Evolutionary conservation across 345 rosid genomes (phyloP), one percentile per base, ranked within the genome.

Genomic region (Moricandia arvensis): DNA sequence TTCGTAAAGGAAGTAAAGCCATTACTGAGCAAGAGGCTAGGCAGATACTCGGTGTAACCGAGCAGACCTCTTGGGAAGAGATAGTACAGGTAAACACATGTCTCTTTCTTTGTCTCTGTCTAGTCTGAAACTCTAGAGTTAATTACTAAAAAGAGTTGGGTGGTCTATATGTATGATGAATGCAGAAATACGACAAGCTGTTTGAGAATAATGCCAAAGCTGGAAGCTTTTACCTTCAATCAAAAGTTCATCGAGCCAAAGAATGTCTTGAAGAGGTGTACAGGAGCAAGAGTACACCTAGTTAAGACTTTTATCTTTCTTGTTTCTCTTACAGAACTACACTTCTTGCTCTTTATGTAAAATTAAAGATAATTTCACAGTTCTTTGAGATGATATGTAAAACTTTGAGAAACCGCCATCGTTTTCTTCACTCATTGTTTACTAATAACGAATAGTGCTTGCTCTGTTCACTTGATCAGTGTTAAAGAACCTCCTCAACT

Each of bases 221-320:
- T 0, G 97, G 97, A 15, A 92, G 96, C 84, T 92, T 95, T 76
- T 95, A 95, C 83, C 81, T 95, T 68, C 99, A 95, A 71, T 92
- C 99, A 7, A 95, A 95, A 88, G 97, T 89, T 80, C 97, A 73
- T 79, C 81, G 90, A 69, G 99, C 99, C 15, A 95, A 95, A 72
- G 97, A 95, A 80, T 89, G 97, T 81, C 73, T 92, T 69, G 99
- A 95, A 80, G 80, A 72, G 24, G 69, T 59, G n/a, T 41, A 86
- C 71, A 76, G 6, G 81, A 73, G 76, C 49, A 84, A 88, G 82
- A 83, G 87, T 29, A 62, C 85, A 34, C 83, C 88, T 60, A 75
- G 80, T 80, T 85, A 76, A 85, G 76, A 41, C 33, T 70, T 53
- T 9, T 8, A 27, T 13, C 26, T 17, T 10, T 33, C 29, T 54